Base-by-base conservation (phyloP, 108 stramenopile genomes). In the Heterococcus sp. region DNA sequence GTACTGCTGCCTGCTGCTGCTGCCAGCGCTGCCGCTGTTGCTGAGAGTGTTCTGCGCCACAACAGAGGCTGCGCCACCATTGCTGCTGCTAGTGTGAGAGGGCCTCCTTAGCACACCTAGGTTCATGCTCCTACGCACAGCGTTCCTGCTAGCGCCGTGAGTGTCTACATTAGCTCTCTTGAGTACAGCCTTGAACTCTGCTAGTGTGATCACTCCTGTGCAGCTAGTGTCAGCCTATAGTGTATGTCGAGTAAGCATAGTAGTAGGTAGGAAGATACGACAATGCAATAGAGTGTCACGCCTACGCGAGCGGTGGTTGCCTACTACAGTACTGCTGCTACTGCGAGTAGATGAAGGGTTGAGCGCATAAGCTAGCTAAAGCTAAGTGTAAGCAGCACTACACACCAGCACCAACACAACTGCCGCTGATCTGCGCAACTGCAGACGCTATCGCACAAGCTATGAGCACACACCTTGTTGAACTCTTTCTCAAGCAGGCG, bases 401-500 rank as follows among this genome's bases (percentile, higher is more conserved):
- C 46, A 8, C 46, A 21, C 8, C 46, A 8, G 46, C 21, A 58
- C 46, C 46, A 8, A 8, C 46, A 8, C 46, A 58, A 58, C 46
- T 21, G 14, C 46, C 46, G 14, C 46, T 21, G 14, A 8, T 21
- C 46, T 21, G 14, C 46, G 14, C 46, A 8, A 8, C 46, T 21
- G 14, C 46, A 8, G 14, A 8, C 14, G 46, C 8, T 58, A 14
- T 58, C 8, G 35, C 32, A 71, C 2, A 33, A 27, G 32, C 32
- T 2, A 1, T 1, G 31, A 58, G 28, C 21, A 0, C 68, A 1
- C 27, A 78, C 77, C 69, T 78, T 78, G 3, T 35, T 30, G 66
- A 78, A 78, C 11, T 78, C 77, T 21, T 67, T 32, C 40, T 78
- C 77, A 2, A 78, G 77, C 26, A 37, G n/a, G 33, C 69, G 32